Conservation (phyloP, 2,329 filamentous ascomycete genomes). For the Fusarium luffae region DNA sequence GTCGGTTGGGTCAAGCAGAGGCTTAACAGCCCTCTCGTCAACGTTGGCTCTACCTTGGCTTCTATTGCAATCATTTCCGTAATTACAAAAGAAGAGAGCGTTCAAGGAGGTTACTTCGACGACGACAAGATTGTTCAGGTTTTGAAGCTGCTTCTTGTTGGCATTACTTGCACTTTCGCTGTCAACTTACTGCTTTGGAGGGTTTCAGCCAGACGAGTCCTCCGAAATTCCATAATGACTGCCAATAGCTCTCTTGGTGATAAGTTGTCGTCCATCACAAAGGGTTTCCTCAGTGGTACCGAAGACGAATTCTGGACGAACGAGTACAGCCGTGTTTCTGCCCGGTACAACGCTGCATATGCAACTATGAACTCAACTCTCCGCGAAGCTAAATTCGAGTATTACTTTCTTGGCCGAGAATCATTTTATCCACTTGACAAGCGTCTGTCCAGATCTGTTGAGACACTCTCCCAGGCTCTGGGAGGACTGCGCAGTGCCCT, state of each 20-base stretch:
- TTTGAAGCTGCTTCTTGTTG: conserved; percentile 85
- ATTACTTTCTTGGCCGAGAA: conserved; percentile 84
- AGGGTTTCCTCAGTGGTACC: conserved; percentile 83
- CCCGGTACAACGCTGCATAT: conserved; percentile 74
- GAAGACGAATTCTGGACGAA: conserved; percentile 79
- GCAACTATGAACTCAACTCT: conserved; percentile 79
- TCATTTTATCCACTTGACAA: conserved; percentile 82
- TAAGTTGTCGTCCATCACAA: conserved; percentile 83
- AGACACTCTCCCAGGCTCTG: conserved; percentile 86
- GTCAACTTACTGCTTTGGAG: conserved; percentile 84
- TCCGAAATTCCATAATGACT: conserved; percentile 78
- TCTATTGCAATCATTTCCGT: conserved; percentile 91
- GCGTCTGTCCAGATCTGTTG: conserved; percentile 83
- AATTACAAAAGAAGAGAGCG: conserved; percentile 89
- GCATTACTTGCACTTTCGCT: conserved; percentile 75
- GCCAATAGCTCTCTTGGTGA: conserved; percentile 81
- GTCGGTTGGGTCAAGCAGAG: conserved; percentile 89
- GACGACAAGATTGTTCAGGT: conserved; percentile 84
- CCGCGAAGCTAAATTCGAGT: conserved; percentile 88
- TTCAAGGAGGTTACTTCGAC: conserved; percentile 84
- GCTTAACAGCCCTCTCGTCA: conserved; percentile 81
- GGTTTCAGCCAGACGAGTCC: conserved; percentile 76
- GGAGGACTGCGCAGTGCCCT: conserved; percentile 91
- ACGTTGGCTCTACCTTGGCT: conserved; percentile 85
- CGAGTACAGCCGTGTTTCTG: conserved; percentile 70